Evolutionary conservation across 441 rosid genomes (phyloP), one percentile per base, ranked within the genome.

Genomic region (Euphorbia corollata): DNA sequence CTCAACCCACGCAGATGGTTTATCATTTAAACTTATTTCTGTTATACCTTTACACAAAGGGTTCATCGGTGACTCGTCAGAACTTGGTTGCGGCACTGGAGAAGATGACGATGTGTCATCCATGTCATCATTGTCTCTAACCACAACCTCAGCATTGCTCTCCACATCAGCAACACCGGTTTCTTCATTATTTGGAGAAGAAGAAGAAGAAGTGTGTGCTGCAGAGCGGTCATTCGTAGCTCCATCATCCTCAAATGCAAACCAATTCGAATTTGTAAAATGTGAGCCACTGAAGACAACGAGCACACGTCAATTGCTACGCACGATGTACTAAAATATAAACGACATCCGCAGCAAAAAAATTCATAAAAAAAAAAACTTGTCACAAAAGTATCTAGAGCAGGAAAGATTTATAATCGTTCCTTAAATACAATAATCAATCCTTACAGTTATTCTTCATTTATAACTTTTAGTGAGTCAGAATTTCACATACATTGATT

Each of bases 261-360:
- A 90, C 97, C 97, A 87, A 80, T 92, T 86, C 72, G 96, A 86
- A 73, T 90, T 88, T 47, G 94, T 79, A 74, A 92, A 90, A 69
- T 84, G 97, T 8, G 96, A 88, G 58, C 87, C 82, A 39, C 96
- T 90, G 87, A 83, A 78, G 70, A 72, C 32, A 65, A 68, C 45
- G 64, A 65, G n/a, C 48, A 64, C 68, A 64, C 45, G 20, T 9
- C n/a, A 59, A 4, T 47, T 50, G 67, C 48, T 43, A 43, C n/a
- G 27, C 19, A 43, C 18, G 54, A 53, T 1, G 47, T 11, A 10
- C 18, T 34, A n/a, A n/a, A n/a, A n/a, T n/a, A n/a, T n/a, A n/a
- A n/a, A n/a, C n/a, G n/a, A n/a, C n/a, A n/a, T n/a, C n/a, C n/a
- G n/a, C n/a, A n/a, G n/a, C n/a, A n/a, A n/a, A n/a, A n/a, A n/a